These are phyloP conservation scores for Fraxinus pennsylvanica DNA, from an alignment of 257 asterid genomes.

Conservation along the genomic window DNA sequence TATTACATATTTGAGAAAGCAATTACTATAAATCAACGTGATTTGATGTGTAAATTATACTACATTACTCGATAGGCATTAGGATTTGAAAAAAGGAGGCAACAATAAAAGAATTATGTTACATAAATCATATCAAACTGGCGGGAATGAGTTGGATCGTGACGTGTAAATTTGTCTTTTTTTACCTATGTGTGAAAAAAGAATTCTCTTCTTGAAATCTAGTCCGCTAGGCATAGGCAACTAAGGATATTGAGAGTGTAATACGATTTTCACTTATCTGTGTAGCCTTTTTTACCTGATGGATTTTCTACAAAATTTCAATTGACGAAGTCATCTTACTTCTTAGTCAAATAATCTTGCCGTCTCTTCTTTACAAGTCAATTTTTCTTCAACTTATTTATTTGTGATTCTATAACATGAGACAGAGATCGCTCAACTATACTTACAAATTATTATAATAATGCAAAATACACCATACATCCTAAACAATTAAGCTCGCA, in stretches of 20 bases:
- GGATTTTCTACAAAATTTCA: no score
- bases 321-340: no score
- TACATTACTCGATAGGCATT: constrained; percentile 39
- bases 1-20: constrained; percentile 35
- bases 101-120: neutral
- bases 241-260: no score
- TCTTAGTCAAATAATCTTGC: no score
- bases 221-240: no score
- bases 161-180: neutral
- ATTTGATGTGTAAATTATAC: constrained; percentile 38
- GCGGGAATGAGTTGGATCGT: neutral
- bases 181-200: no score
- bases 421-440: neutral
- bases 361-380: no score
- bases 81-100: constrained; percentile 27
- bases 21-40: constrained; percentile 29
- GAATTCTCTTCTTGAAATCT: no score
- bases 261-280: no score
- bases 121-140: neutral
- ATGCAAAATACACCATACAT: neutral
- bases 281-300: no score
- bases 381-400: no score
- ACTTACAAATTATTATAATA: no score
- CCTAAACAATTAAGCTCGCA: neutral
- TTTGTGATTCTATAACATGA: neutral